Base-by-base conservation (phyloP, 345 rosid species). In the Anacardium occidentale region DNA sequence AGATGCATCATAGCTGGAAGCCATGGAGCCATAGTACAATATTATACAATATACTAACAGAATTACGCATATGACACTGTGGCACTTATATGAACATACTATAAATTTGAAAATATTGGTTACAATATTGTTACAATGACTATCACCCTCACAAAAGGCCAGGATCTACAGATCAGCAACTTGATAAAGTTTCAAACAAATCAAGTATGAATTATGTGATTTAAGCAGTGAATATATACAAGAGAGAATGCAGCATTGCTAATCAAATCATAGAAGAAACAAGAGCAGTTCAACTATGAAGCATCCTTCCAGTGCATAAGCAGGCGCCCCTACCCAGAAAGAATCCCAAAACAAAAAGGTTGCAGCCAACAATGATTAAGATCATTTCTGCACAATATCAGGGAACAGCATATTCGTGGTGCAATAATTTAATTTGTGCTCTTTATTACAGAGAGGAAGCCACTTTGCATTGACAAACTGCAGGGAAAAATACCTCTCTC, bases 401-500 rank as follows among this genome's bases (percentile, higher is more conserved):
- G 34, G 18, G 20, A 47, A 64, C 40, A 22, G 1, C 17, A 64
- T 15, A 45, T 8, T 4, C 42, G 6, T 15, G 47, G 20, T 62
- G 34, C n/a, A 13, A 22, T 8, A 3, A 44, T 24, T 4, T 42
- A 17, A 5, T 29, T 34, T 12, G 53, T 10, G n/a, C 11, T 7
- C 24, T 56, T 26, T 24, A 21, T 32, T 15, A 34, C 44, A 52
- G 0, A 32, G 9, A 51, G 57, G 21, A 72, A 69, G 69, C 1
- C 10, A 74, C 10, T n/a, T 20, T 48, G 22, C 32, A 51, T 63
- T 55, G 45, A n/a, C 10, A 25, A 50, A 63, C 4, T 11, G 50
- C 14, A 48, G 40, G 56, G 21, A 37, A 20, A 76, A 20, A 29
- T 79, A 94, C 98, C 96, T 94, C 97, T 65, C 85, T 86, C 18